A percentile compares a stretch with the other conserved stretches of the same genome.
phyloP scores from a whole-genome alignment of 257 asterid genomes.

The Primulina huaijiensis region DNA sequence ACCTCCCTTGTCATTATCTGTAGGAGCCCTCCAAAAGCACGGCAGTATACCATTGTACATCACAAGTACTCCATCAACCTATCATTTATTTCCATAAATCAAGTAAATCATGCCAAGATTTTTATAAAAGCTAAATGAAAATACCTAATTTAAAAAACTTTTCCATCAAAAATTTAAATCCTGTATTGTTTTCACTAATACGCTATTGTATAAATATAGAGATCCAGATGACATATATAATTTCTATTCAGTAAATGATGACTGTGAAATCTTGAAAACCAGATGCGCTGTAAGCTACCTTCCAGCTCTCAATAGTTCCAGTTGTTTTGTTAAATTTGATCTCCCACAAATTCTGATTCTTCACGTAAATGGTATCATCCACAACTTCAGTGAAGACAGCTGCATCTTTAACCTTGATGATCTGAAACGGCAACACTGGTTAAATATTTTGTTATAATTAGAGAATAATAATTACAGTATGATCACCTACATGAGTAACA shows the following conservation, averaged over 20 bases:
- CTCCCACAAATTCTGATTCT: slow-evolving; percentile 64
- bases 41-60: slow-evolving; percentile 75
- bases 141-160: background rate
- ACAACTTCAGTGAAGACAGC: slow-evolving; percentile 42
- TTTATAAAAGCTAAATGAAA: slow-evolving; percentile 2
- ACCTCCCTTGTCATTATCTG: slow-evolving; percentile 94
- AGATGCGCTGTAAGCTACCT: slow-evolving; percentile 44
- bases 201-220: background rate
- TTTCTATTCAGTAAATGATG: background rate
- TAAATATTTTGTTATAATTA: slow-evolving; percentile 9
- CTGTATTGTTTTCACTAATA: too few species aligned
- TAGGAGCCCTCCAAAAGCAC: slow-evolving; percentile 99
- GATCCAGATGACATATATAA: background rate
- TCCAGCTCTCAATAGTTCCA: slow-evolving; percentile 81
- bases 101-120: slow-evolving; percentile 7
- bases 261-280: slow-evolving; percentile 3
- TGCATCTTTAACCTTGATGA: slow-evolving; percentile 24
- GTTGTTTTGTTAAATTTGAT: slow-evolving; percentile 58
- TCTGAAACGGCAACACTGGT: too few species aligned
- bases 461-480: slow-evolving; percentile 14
- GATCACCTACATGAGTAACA: slow-evolving; percentile 59
- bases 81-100: slow-evolving; percentile 17
- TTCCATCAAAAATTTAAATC: background rate
- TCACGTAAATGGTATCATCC: slow-evolving; percentile 52
- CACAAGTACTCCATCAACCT: slow-evolving; percentile 65